Evolutionary conservation across 805 yeast species (phyloP), one percentile per base, ranked within the genome.

Genomic region (Lipomyces lipofer): DNA sequence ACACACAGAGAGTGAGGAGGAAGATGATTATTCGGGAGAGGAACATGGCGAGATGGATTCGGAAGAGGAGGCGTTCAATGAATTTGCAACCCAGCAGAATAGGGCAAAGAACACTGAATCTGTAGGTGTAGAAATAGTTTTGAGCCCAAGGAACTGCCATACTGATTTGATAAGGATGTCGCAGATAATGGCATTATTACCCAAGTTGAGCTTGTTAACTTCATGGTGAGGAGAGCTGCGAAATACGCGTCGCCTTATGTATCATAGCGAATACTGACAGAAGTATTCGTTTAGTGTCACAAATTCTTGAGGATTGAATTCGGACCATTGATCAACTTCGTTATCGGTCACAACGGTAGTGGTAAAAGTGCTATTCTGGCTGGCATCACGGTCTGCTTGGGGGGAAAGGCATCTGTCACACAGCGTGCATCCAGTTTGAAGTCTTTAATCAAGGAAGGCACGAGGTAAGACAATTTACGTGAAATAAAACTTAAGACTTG

Each of bases 281-380:
- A n/a, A n/a, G n/a, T n/a, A n/a, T n/a, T n/a, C n/a, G n/a, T n/a
- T n/a, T 30, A 58, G 96, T 89, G 95, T 61, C 99, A 94, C 67
- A 85, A 82, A 44, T 81, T 87, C 51, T 88, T 94, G 64, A 83
- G 82, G 52, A 71, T 94, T 7, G 79, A 77, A 36, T 77, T 92
- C 52, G 86, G 92, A 0, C 97, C 97, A 0, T 76, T 84, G 1
- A 75, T 94, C 66, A 94, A 94, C 67, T 82, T 94, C 84, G 86
- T 94, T 54, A 85, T 94, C 49, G 99, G 97, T 0, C 97, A 97
- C 10, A 94, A 94, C 68, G 99, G 99, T 32, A 81, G 96, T 0
- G 99, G 99, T 5, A 94, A 94, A 66, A 84, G 94, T 35, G 89
- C 98, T 0, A 81, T 94, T 64, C 91, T 94, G 3, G 88, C 97